Base-by-base conservation (phyloP, 1,284 basidiomycete genomes). In the Gymnopus androsaceus region DNA sequence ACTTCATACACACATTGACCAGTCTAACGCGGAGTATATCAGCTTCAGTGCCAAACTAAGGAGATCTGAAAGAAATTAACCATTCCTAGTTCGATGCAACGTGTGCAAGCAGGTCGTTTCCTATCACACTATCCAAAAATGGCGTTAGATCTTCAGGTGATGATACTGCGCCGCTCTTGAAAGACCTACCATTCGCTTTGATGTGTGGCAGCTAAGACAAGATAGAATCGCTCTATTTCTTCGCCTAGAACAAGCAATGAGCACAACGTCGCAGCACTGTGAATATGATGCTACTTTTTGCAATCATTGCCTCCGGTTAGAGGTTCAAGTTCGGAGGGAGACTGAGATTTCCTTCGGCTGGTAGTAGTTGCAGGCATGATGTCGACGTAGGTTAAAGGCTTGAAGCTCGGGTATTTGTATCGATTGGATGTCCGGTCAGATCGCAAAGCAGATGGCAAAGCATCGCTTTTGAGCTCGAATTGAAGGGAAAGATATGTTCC, bases 1-100 rank as follows among this genome's bases (percentile, higher is more conserved):
- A 92, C 84, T 68, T 93, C 90, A 64, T 92, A 93, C 8, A 92
- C 86, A 67, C 90, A 93, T 2, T 90, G 77, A 1, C 90, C 90
- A 27, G 89, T 92, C 86, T 90, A 28, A n/a, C n/a, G n/a, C 4
- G 15, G 62, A 37, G 36, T 44, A 4, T 25, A 31, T 59, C 23
- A 54, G 28, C 3, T 58, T n/a, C n/a, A n/a, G 30, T 61, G 40
- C 19, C 12, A 58, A 48, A 19, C 28, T 41, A 23, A 33, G 14
- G 17, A 34, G 41, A 9, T 45, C 15, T n/a, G n/a, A 36, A 28
- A 46, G 31, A 8, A 6, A 67, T 79, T 56, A 72, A 90, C 82
- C 77, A 89, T 64, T 62, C 88, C 78, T 51, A 88, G 75, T 54
- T 91, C 87, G 1, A 85, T 90, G 68, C 90, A 92, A 25, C 85